phyloP scores from a whole-genome alignment of 1,139 yeast genomes.

The Debaryomyces coudertii region DNA sequence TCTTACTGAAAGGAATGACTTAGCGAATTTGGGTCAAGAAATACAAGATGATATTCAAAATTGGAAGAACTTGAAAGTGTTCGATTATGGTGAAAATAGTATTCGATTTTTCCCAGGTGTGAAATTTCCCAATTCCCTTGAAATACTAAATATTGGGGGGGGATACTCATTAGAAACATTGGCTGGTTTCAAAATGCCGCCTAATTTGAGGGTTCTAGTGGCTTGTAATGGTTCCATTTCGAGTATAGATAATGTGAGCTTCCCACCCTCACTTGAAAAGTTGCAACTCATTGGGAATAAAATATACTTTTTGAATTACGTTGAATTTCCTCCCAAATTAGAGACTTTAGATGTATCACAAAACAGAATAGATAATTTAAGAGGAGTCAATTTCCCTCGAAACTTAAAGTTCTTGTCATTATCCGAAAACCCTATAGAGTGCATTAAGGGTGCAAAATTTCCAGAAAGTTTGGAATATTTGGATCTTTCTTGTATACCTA shows the following conservation, averaged over 20 bases:
- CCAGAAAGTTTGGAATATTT: slow-evolving; percentile 42
- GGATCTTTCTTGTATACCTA: slow-evolving; percentile 48
- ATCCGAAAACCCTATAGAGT: slow-evolving; percentile 48
- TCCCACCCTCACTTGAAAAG: slow-evolving; percentile 38
- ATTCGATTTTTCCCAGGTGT: slow-evolving; percentile 46
- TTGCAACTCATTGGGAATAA: slow-evolving; percentile 43
- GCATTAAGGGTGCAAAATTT: slow-evolving; percentile 44
- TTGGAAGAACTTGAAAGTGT: slow-evolving; percentile 38
- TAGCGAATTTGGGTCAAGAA: slow-evolving; percentile 39
- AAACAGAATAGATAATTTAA: slow-evolving; percentile 44
- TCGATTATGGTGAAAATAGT: slow-evolving; percentile 46
- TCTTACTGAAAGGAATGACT: slow-evolving; percentile 38
- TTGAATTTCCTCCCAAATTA: slow-evolving; percentile 41
- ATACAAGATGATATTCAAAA: slow-evolving; percentile 42
- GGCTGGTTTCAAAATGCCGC: slow-evolving; percentile 47
- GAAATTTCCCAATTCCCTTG: slow-evolving; percentile 41
- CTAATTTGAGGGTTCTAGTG: slow-evolving; percentile 31
- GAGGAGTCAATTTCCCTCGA: slow-evolving; percentile 45
- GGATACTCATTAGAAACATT: slow-evolving; percentile 45
- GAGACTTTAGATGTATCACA: slow-evolving; percentile 41
- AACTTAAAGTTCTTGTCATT: slow-evolving; percentile 35
- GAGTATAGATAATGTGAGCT: slow-evolving; percentile 39
- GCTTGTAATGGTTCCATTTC: slow-evolving; percentile 42
- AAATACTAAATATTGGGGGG: slow-evolving; percentile 46
- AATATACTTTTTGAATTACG: slow-evolving; percentile 44